Evolutionary conservation across 1,284 basidiomycete species (phyloP).

Genomic region (Sphaerobolus stellatus): DNA sequence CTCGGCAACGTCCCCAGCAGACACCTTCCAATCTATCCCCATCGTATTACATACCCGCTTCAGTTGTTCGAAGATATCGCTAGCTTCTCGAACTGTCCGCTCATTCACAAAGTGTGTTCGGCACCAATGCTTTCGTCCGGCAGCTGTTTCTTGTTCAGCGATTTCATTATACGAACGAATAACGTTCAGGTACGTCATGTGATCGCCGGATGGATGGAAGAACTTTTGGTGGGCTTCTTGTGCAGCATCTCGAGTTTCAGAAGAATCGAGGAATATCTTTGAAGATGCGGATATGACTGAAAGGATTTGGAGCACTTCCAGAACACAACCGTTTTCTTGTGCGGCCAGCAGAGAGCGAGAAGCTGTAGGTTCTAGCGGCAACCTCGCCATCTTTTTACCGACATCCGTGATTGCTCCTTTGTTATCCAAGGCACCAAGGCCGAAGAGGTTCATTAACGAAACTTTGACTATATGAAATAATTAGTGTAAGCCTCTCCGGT

Average conservation of each 20-base stretch:
- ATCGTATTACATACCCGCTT: conserved; percentile 61
- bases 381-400: conserved; percentile 77
- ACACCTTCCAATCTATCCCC: conserved; percentile 58
- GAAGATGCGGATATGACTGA: conserved; percentile 77
- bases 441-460: conserved; percentile 72
- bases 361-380: conserved; percentile 84
- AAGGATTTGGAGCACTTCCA: conserved; percentile 77
- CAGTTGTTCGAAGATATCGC: conserved; percentile 82
- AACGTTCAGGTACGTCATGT: conserved; percentile 85
- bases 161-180: conserved; percentile 78
- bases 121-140: conserved; percentile 73
- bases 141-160: conserved; percentile 21
- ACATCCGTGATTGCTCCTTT: conserved; percentile 62
- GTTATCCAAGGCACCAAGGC: conserved; percentile 73
- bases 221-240: conserved; percentile 74
- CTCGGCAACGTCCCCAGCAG: conserved; percentile 60
- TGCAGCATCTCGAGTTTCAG: conserved; percentile 60
- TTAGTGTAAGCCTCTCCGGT: not conserved
- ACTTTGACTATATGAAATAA: conserved; percentile 49
- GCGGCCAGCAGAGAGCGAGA: conserved; percentile 77
- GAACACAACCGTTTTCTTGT: conserved; percentile 64
- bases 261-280: conserved; percentile 70
- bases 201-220: conserved; percentile 83
- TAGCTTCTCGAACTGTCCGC: conserved; percentile 80
- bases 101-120: conserved; percentile 82